Evolutionary conservation across 1,139 yeast genomes (phyloP), one percentile per base, ranked within the genome.

Genomic region (Wickerhamiella pararugosa): DNA sequence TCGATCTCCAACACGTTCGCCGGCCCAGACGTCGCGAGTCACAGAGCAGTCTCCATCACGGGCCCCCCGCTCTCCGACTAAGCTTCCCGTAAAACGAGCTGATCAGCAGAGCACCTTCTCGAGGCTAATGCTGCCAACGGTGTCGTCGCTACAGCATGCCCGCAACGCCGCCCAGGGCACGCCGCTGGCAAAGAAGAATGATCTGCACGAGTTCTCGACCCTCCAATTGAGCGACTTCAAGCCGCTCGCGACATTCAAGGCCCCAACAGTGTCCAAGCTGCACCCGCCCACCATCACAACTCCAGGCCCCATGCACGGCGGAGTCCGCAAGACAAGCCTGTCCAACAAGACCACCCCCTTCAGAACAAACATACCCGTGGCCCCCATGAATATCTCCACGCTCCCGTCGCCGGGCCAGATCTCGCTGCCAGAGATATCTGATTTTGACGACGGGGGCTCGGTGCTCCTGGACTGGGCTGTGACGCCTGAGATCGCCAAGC

Each of bases 391-490:
- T 15, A 15, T 29, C n/a, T 29, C 8, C 4, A 29, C n/a, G 31
- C n/a, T n/a, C n/a, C 31, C n/a, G 31, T 32, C 34, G 15, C 41
- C 39, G 6, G 55, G 53, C 27, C 51, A 52, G 34, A 52, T 52
- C 28, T 57, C 56, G 3, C 54, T 69, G 32, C 74, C 74, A 0
- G 74, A 70, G 26, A 70, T 69, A 32, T 60, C 60, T 47, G 65
- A 70, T 3, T 73, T 75, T 44, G 77, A 76, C 32, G 84, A 77
- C 39, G 78, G 43, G 73, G 70, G 44, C 71, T 67, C 11, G 67
- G 66, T 7, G 68, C 69, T 8, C 64, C 65, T 39, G 69, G 71
- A 70, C 33, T 82, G 94, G 94, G 93, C 90, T 1, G 68, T 70
- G 45, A 69, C 83, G 0, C 80, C 83, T 1, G 76, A 71, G 46